Conservation (phyloP, 495 filamentous ascomycete species). For the Neurospora sp. region DNA sequence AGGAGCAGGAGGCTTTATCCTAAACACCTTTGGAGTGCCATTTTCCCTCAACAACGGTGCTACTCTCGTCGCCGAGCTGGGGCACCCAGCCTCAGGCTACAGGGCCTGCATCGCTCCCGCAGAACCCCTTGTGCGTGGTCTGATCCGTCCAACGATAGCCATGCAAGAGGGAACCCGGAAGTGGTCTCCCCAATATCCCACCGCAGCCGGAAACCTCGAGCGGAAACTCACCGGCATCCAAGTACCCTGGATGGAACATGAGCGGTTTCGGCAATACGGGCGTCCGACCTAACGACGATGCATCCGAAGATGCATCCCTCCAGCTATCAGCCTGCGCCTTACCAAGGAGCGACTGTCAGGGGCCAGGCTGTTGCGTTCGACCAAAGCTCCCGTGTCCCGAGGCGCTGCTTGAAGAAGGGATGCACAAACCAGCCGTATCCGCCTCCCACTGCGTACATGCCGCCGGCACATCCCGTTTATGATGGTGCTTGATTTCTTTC, state of each 20-base stretch:
- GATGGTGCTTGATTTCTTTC: conserved; percentile 14
- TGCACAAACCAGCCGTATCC: not conserved
- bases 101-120: conserved; percentile 5
- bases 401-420: too few species aligned
- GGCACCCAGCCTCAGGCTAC: not conserved
- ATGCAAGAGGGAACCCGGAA: conserved; percentile 8
- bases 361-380: too few species aligned
- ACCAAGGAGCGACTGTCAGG: not conserved
- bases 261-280: conserved; percentile 27
- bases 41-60: too few species aligned
- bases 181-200: conserved; percentile 23
- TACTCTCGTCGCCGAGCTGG: too few species aligned
- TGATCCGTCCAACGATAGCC: too few species aligned
- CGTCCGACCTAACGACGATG: conserved; percentile 13
- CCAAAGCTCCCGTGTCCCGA: too few species aligned
- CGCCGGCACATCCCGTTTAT: conserved; percentile 11
- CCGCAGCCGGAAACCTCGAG: conserved; percentile 11
- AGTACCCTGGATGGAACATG: conserved; percentile 27
- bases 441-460: not conserved
- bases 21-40: too few species aligned
- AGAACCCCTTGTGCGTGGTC: conserved; percentile 4
- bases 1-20: too few species aligned
- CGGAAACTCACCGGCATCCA: not conserved
- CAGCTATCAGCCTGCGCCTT: too few species aligned
- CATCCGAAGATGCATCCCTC: too few species aligned